Evolutionary conservation across 257 asterid species (phyloP).

Genomic region (Oldenlandia corymbosa): DNA sequence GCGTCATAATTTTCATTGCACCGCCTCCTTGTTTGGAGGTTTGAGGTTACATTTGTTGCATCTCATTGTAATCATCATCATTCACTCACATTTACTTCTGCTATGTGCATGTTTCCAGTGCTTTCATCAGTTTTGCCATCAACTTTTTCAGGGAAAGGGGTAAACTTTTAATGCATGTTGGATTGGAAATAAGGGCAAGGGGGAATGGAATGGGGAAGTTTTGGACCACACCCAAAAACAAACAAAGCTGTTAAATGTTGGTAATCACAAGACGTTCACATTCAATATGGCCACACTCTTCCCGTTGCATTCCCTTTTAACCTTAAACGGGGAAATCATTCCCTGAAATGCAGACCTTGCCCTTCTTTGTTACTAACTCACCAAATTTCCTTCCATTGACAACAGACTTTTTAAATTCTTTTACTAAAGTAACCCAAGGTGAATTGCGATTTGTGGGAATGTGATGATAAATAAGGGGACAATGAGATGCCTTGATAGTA

Average conservation of each 20-base stretch:
- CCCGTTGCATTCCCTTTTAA: slow-evolving; percentile 13
- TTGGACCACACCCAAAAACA: slow-evolving; percentile 22
- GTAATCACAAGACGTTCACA: slow-evolving; percentile 2
- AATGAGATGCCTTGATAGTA: no score
- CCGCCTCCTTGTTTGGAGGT: no score
- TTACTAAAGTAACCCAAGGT: no score
- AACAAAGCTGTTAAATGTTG: no score
- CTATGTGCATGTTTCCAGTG: neutral
- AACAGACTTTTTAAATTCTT: no score
- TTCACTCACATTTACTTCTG: neutral
- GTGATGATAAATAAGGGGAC: no score
- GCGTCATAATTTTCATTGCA: no score
- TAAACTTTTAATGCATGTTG: neutral
- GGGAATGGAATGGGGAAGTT: neutral
- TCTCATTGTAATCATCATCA: neutral
- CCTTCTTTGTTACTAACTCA: neutral
- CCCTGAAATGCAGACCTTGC: neutral
- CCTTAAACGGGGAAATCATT: slow-evolving; percentile 8
- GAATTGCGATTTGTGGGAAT: no score
- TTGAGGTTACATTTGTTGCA: neutral
- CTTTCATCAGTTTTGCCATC: neutral
- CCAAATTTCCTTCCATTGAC: no score
- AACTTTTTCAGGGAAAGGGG: neutral
- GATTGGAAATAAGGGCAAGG: neutral
- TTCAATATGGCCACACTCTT: slow-evolving; percentile 27